Evolutionary conservation across 352 stramenopile genomes (phyloP).

Genomic region (Globisporangium radiosum): DNA sequence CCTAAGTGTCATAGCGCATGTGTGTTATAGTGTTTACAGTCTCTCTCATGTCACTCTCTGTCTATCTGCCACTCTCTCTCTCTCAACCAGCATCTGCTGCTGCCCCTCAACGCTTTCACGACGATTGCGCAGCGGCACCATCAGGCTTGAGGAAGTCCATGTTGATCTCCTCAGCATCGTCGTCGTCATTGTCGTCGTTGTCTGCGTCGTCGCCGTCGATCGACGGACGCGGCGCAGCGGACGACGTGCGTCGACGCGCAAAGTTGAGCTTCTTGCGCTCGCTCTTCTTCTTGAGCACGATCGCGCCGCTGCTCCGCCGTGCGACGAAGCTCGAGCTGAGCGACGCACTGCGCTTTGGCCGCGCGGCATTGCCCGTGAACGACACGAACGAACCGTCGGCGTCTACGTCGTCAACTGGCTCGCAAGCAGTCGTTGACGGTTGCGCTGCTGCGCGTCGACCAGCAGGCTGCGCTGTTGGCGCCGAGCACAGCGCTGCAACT

Average conservation of each 20-base stretch:
- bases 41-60: neutral
- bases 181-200: conserved; percentile 29
- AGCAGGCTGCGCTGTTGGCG: neutral
- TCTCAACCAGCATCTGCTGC: neutral
- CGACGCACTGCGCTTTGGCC: conserved; percentile 3
- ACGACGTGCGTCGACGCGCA: conserved; percentile 22
- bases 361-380: conserved; percentile 10
- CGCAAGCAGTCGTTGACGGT: neutral
- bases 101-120: neutral
- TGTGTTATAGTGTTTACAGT: neutral
- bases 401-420: conserved; percentile 1
- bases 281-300: conserved; percentile 20
- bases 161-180: conserved; percentile 61
- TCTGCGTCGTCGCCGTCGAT: conserved; percentile 23
- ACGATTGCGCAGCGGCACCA: conserved; percentile 24
- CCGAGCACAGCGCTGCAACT: neutral
- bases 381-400: conserved; percentile 21
- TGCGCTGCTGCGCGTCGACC: neutral
- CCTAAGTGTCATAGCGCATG: too few relatives aligned
- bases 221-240: conserved; percentile 11
- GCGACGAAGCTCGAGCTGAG: conserved; percentile 2
- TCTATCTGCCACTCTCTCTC: neutral
- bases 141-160: conserved; percentile 63
- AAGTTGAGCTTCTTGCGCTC: conserved; percentile 30
- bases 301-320: neutral